phyloP scores from a whole-genome alignment of 2,329 filamentous ascomycete genomes.

The Neocucurbitaria cava region DNA sequence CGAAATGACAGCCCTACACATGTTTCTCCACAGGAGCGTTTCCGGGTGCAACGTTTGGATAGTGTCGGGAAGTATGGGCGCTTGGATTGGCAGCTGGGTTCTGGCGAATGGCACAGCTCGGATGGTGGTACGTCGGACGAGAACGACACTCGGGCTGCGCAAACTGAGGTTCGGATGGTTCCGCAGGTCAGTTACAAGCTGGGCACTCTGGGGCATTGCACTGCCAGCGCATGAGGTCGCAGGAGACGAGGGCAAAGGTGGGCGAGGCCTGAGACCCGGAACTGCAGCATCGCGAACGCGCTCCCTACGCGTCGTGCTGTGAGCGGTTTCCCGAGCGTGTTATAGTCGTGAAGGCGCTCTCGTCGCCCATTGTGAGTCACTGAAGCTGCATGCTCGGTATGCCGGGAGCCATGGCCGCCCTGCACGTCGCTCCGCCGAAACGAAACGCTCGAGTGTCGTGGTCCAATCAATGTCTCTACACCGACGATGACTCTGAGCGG shows the following conservation, averaged over 20 bases:
- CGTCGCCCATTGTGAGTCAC: conserved; percentile 47
- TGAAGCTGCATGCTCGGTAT: conserved; percentile 28
- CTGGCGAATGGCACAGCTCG: conserved; percentile 29
- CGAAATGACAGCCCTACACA: conserved; percentile 20
- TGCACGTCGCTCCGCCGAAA: conserved; percentile 36
- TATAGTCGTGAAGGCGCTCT: conserved; percentile 45
- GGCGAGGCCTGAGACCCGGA: conserved; percentile 42
- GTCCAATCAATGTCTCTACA: conserved; percentile 35
- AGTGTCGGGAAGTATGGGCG: conserved; percentile 25
- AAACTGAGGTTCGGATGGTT: conserved; percentile 32
- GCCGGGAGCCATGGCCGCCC: conserved; percentile 16
- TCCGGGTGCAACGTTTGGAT: conserved; percentile 36
- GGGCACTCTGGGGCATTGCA: conserved; percentile 5
- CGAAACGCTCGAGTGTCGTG: conserved; percentile 40
- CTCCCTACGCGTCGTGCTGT: conserved; percentile 35
- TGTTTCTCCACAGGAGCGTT: conserved; percentile 31
- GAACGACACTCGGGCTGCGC: conserved; percentile 24
- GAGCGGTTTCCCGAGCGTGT: conserved; percentile 41
- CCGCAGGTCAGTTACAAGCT: conserved; percentile 14
- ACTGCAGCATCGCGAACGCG: conserved; percentile 34
- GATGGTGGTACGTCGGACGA: conserved; percentile 12
- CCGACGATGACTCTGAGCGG: conserved; percentile 42
- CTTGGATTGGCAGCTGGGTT: conserved; percentile 33
- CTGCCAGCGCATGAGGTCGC: conserved; percentile 12
- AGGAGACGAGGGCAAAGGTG: conserved; percentile 27